Conservation (phyloP, 108 stramenopile genomes). For the Epipyxis sp. region DNA sequence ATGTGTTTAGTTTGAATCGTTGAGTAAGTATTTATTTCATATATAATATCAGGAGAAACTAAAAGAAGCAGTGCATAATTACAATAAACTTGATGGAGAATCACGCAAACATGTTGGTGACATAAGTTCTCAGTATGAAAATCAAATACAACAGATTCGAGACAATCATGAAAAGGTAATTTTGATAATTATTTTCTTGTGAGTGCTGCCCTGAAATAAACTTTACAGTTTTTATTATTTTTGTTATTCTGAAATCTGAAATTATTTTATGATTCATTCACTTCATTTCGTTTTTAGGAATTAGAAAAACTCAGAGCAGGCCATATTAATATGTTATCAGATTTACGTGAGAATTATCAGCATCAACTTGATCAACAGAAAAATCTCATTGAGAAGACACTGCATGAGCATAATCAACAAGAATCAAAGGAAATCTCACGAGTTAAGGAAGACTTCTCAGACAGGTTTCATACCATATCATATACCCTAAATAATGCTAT, state of each 20-base stretch:
- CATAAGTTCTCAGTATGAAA: not conserved
- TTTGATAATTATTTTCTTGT: not conserved
- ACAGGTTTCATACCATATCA: too few relatives aligned
- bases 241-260: too few relatives aligned
- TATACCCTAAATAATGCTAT: too few relatives aligned
- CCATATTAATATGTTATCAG: not conserved
- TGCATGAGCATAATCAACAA: not conserved
- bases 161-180: not conserved
- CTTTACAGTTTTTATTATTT: too few relatives aligned
- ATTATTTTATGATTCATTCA: too few relatives aligned
- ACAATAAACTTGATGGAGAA: not conserved
- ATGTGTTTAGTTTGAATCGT: too few relatives aligned
- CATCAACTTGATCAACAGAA: not conserved
- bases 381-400: not conserved
- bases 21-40: too few relatives aligned
- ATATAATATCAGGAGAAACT: not conserved
- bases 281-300: not conserved
- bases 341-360: conserved; percentile 13
- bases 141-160: not conserved
- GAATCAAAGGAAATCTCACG: not conserved
- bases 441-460: not conserved
- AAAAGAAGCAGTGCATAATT: not conserved
- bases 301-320: not conserved
- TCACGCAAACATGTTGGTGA: not conserved
- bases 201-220: not conserved